phyloP scores from a whole-genome alignment of 257 asterid species.

The Penstemon davidsonii region DNA sequence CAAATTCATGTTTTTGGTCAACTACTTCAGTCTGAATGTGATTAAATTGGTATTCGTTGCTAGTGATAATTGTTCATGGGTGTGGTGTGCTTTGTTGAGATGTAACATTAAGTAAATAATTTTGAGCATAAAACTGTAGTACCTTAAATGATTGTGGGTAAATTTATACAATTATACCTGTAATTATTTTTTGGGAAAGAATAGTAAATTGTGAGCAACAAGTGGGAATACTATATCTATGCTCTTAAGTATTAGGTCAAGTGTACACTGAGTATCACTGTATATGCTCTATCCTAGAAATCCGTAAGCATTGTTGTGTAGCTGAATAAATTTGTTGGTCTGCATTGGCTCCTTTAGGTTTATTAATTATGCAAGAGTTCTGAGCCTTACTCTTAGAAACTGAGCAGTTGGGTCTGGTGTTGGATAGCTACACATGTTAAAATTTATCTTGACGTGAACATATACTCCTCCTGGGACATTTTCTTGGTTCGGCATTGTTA shows the following conservation, averaged over 20 bases:
- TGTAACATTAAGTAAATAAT: too few species aligned
- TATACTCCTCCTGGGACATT: background rate
- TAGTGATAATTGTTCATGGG: background rate
- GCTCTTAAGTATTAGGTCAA: background rate
- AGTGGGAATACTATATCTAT: background rate
- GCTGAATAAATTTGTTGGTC: background rate
- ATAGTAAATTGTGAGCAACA: background rate
- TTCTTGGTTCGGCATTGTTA: conserved; percentile 2
- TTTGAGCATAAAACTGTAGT: too few species aligned
- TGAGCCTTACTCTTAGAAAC: background rate
- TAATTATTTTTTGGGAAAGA: background rate
- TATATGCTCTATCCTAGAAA: background rate
- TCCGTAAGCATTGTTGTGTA: background rate
- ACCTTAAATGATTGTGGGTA: too few species aligned
- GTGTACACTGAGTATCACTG: background rate
- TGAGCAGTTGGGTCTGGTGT: background rate
- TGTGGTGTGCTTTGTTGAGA: background rate
- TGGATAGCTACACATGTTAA: background rate
- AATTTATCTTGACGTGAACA: background rate
- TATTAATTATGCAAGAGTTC: background rate
- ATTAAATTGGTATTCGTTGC: conserved; percentile 11
- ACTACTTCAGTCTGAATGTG: conserved; percentile 2
- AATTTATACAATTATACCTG: too few species aligned
- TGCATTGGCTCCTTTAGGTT: background rate
- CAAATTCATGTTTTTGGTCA: conserved; percentile 1